Evolutionary conservation across 345 rosid species (phyloP).

Genomic region (Aquilaria yunnanensis): DNA sequence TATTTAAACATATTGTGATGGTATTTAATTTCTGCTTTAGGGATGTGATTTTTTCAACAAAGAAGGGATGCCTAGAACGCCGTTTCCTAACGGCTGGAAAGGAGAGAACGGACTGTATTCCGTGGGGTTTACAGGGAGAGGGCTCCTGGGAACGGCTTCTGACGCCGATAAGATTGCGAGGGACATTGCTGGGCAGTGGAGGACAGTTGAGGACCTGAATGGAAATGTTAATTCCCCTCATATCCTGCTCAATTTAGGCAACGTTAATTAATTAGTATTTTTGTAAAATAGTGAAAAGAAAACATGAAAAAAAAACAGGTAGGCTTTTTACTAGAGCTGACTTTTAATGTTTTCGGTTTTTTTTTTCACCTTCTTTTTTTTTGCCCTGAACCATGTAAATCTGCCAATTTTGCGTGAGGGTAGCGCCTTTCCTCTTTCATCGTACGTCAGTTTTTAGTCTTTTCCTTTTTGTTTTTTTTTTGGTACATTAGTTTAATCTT

Average conservation of each 20-base stretch:
- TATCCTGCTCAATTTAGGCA: slow-evolving; percentile 20
- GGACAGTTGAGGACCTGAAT: slow-evolving; percentile 18
- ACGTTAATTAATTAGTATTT: neutral
- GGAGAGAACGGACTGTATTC: slow-evolving; percentile 71
- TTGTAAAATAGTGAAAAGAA: neutral
- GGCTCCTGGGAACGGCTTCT: slow-evolving; percentile 62
- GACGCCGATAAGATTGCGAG: slow-evolving; percentile 72
- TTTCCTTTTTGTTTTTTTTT: slow-evolving; percentile 1
- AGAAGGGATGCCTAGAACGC: slow-evolving; percentile 77
- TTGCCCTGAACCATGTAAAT: slow-evolving; percentile 31
- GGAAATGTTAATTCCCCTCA: slow-evolving; percentile 34
- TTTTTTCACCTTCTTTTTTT: no score
- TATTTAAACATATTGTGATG: neutral
- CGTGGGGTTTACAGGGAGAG: slow-evolving; percentile 85
- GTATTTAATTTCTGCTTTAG: slow-evolving; percentile 15
- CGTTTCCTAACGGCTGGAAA: slow-evolving; percentile 82
- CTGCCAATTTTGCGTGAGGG: slow-evolving; percentile 39
- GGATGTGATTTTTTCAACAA: slow-evolving; percentile 59
- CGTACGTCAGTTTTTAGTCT: neutral
- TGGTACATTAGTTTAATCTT: slow-evolving; percentile 10
- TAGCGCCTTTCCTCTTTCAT: slow-evolving; percentile 1
- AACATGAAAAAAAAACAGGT: neutral
- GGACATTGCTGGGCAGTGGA: slow-evolving; percentile 59
- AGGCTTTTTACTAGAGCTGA: neutral
- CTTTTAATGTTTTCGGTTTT: neutral